Conservation (phyloP, 2,329 filamentous ascomycete genomes). For the Cytospora paraplurivora region DNA sequence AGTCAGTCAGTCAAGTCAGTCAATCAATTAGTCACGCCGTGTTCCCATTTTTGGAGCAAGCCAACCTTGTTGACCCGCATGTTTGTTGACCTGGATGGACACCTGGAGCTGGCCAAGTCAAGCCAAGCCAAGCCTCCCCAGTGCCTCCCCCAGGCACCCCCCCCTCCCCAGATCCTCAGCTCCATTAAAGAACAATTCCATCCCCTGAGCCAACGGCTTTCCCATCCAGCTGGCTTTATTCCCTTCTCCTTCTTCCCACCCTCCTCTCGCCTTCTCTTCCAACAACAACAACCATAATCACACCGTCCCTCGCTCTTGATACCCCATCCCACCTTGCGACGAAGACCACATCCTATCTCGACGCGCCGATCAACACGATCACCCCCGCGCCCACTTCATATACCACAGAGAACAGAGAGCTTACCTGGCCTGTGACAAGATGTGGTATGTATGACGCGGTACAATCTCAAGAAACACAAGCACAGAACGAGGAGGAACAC, state of each 20-base stretch:
- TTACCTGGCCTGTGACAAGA: slow-evolving; percentile 36
- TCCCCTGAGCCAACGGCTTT: slow-evolving; percentile 23
- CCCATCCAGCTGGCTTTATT: slow-evolving; percentile 26
- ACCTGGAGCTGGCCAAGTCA: no score
- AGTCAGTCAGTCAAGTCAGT: no score
- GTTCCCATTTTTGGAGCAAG: no score
- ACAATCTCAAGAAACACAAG: background rate
- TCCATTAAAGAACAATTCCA: slow-evolving; percentile 30
- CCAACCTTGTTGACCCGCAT: no score
- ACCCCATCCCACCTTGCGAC: slow-evolving; percentile 23
- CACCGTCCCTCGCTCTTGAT: slow-evolving; percentile 26
- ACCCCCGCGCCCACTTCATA: background rate
- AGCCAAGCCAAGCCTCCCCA: no score
- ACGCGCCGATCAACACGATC: slow-evolving; percentile 13
- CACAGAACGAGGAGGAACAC: background rate
- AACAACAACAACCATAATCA: slow-evolving; percentile 9
- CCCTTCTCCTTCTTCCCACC: slow-evolving; percentile 20
- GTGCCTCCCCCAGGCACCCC: slow-evolving; percentile 4
- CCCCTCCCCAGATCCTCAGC: slow-evolving; percentile 14
- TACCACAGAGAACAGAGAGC: slow-evolving; percentile 13
- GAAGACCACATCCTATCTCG: slow-evolving; percentile 21
- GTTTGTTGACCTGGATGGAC: no score
- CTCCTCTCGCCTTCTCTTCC: slow-evolving; percentile 13
- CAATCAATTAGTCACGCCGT: no score
- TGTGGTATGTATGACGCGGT: slow-evolving; percentile 37